phyloP scores from a whole-genome alignment of 768 basidiomycete genomes.

The Lactarius vividus region DNA sequence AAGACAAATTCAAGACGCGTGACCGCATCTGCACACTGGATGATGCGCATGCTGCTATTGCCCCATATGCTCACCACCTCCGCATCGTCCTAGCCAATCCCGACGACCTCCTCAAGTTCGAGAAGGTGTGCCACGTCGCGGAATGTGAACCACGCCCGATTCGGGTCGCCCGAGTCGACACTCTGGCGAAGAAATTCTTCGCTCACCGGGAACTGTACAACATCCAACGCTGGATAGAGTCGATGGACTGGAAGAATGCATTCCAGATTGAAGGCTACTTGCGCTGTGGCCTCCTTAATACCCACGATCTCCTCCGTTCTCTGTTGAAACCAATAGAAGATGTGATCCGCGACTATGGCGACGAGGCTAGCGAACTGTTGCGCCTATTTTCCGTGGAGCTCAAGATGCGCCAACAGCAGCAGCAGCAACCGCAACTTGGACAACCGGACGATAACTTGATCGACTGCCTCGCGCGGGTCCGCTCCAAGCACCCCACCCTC shows the following conservation, averaged over 20 bases:
- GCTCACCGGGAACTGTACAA: slow-evolving; percentile 43
- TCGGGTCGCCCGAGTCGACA: slow-evolving; percentile 42
- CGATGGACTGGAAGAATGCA: slow-evolving; percentile 61
- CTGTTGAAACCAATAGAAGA: slow-evolving; percentile 45
- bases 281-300: slow-evolving; percentile 59
- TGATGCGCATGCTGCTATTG: slow-evolving; percentile 54
- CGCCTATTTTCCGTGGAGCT: slow-evolving; percentile 53
- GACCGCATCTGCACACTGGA: slow-evolving; percentile 58
- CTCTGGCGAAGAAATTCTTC: slow-evolving; percentile 52
- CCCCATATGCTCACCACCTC: slow-evolving; percentile 70
- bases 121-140: slow-evolving; percentile 50
- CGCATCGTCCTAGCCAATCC: slow-evolving; percentile 57
- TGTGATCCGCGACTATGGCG: slow-evolving; percentile 37
- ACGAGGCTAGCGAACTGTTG: slow-evolving; percentile 47
- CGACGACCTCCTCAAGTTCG: slow-evolving; percentile 52
- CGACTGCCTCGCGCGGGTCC: slow-evolving; percentile 46
- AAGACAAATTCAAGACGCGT: slow-evolving; percentile 43
- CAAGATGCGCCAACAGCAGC: slow-evolving; percentile 35
- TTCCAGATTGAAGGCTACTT: slow-evolving; percentile 77
- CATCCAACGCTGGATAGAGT: slow-evolving; percentile 44
- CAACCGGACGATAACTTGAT: slow-evolving; percentile 40
- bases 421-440: too few species aligned
- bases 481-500: slow-evolving; percentile 28
- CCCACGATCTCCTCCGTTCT: slow-evolving; percentile 47
- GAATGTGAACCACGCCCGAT: slow-evolving; percentile 38